These are phyloP conservation scores for Colletotrichum viniferum DNA, from an alignment of 2,329 filamentous ascomycete genomes.

Conservation along the genomic window DNA sequence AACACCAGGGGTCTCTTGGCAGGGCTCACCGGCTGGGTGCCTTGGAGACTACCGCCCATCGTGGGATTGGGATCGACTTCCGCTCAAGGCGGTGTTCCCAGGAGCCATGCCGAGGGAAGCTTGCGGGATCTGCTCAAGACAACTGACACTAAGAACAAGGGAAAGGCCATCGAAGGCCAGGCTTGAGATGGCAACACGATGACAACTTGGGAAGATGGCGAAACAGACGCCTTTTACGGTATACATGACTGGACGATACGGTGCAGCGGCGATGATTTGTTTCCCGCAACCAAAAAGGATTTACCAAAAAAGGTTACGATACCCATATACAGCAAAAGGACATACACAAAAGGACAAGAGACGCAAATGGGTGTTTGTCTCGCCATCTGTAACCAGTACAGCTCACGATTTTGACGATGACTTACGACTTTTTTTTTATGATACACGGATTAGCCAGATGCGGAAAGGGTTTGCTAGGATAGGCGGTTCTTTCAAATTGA, in stretches of 20 bases:
- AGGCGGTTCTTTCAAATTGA: neutral
- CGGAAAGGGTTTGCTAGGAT: neutral
- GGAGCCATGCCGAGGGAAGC: conserved; percentile 60
- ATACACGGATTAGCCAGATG: neutral
- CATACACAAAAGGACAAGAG: conserved; percentile 8
- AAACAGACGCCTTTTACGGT: neutral
- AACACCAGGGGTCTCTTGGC: conserved; percentile 33
- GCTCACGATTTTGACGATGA: conserved; percentile 6
- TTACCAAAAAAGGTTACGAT: neutral
- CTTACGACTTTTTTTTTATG: neutral
- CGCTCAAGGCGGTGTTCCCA: conserved; percentile 28
- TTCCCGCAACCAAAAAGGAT: neutral
- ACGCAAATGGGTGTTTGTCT: neutral
- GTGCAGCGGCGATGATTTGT: neutral
- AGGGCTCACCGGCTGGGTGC: conserved; percentile 50
- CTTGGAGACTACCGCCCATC: conserved; percentile 41
- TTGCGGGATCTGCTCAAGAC: conserved; percentile 55
- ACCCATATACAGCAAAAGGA: conserved; percentile 11
- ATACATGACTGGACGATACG: neutral
- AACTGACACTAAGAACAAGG: conserved; percentile 33
- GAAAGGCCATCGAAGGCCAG: conserved; percentile 33
- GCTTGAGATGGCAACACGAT: neutral
- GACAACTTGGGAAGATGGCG: neutral
- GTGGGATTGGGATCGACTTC: conserved; percentile 23
- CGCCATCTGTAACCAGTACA: conserved; percentile 2